phyloP scores from a whole-genome alignment of 2,329 filamentous ascomycete genomes.

The Dactylellina parvicollis region DNA sequence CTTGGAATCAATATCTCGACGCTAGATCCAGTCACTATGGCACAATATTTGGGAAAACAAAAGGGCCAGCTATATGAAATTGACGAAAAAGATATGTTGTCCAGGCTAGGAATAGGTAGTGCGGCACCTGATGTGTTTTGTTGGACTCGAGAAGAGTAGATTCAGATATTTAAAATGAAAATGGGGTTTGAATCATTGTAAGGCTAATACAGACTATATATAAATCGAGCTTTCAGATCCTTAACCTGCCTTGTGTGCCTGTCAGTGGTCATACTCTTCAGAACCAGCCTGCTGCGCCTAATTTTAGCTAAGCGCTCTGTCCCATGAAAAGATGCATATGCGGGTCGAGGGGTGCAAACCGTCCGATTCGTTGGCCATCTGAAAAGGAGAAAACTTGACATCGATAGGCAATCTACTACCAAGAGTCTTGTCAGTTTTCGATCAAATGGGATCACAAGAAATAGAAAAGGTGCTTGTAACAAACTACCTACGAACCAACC shows the following conservation, averaged over 20 bases:
- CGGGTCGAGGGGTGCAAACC: neutral
- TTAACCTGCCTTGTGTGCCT: neutral
- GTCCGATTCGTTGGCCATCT: conserved; percentile 3
- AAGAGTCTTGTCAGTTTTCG: too few relatives aligned
- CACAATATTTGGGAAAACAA: too few relatives aligned
- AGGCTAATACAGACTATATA: neutral
- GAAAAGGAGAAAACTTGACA: neutral
- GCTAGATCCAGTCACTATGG: too few relatives aligned
- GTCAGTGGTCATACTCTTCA: neutral
- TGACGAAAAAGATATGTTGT: too few relatives aligned
- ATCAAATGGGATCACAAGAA: too few relatives aligned
- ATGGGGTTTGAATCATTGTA: neutral
- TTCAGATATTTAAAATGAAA: neutral
- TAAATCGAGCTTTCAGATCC: neutral
- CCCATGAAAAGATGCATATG: conserved; percentile 13
- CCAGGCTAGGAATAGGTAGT: too few relatives aligned
- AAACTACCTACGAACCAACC: too few relatives aligned
- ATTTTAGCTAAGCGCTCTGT: conserved; percentile 37
- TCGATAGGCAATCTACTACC: neutral
- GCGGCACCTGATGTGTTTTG: too few relatives aligned
- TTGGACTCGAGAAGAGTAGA: too few relatives aligned
- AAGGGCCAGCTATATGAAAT: too few relatives aligned
- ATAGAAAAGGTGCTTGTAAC: too few relatives aligned
- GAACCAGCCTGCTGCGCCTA: conserved; percentile 13
- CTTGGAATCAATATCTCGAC: too few relatives aligned